A percentile compares a stretch with the other conserved stretches of the same genome.
Evolutionary conservation across 164 flowering plant genomes (phyloP).

Genomic region (Vitis cinerea): DNA sequence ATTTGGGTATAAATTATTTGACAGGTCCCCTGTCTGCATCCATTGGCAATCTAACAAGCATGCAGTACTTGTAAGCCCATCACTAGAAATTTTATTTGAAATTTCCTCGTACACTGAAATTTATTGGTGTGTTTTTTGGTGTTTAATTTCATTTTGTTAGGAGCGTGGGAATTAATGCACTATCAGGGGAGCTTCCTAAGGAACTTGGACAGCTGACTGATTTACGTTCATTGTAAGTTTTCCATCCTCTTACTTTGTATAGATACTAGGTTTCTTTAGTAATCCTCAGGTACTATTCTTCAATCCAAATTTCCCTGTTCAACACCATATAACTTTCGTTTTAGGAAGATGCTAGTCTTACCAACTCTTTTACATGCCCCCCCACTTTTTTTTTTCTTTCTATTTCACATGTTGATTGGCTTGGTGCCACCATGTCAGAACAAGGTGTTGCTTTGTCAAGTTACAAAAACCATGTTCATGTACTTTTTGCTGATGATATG

Average conservation of each 20-base stretch:
- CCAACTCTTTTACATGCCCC: too few relatives aligned
- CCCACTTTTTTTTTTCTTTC: too few relatives aligned
- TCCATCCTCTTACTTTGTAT: too few relatives aligned
- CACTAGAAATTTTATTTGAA: background rate
- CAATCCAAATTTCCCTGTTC: too few relatives aligned
- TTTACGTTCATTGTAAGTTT: constrained; percentile 40
- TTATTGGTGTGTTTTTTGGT: background rate
- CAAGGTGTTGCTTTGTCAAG: too few relatives aligned
- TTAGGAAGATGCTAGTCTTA: too few relatives aligned
- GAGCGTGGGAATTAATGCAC: constrained; percentile 32
- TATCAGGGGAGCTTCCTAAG: constrained; percentile 42
- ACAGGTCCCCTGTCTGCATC: constrained; percentile 68
- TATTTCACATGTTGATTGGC: too few relatives aligned
- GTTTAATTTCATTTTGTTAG: constrained; percentile 10
- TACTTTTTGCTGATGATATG: background rate
- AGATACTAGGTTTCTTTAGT: too few relatives aligned
- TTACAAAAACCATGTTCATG: too few relatives aligned
- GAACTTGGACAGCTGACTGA: constrained; percentile 56
- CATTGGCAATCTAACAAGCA: constrained; percentile 42
- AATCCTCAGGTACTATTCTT: too few relatives aligned
- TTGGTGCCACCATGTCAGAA: too few relatives aligned
- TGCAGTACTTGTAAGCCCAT: constrained; percentile 48
- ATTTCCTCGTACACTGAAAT: background rate
- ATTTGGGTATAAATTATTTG: constrained; percentile 56
- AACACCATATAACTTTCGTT: too few relatives aligned